phyloP scores from a whole-genome alignment of 805 yeast genomes.

The Myxozyma neotropica region DNA sequence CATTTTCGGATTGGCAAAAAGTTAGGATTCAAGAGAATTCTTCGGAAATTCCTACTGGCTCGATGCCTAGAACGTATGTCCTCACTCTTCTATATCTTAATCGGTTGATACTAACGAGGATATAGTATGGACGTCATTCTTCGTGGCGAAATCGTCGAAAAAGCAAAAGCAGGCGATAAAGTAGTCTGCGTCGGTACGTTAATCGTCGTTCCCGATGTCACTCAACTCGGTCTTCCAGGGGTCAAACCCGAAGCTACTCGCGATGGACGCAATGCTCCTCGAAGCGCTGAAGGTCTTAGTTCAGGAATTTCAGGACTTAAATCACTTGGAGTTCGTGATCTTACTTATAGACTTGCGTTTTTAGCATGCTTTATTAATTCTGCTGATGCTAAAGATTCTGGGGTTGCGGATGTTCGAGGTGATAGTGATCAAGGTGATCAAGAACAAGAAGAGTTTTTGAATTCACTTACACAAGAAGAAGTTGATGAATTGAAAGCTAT shows the following conservation, averaged over 20 bases:
- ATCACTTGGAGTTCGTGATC: conserved; percentile 90
- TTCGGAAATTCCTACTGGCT: conserved; percentile 96
- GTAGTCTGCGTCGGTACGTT: conserved; percentile 93
- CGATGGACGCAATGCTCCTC: conserved; percentile 60
- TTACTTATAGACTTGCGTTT: conserved; percentile 89
- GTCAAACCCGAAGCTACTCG: conserved; percentile 81
- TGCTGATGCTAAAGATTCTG: conserved; percentile 45
- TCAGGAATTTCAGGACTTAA: conserved; percentile 89
- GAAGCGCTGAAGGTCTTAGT: conserved; percentile 67
- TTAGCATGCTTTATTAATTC: conserved; percentile 89
- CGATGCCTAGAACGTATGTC: conserved; percentile 83
- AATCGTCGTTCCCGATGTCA: conserved; percentile 90
- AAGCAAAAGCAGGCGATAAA: conserved; percentile 97
- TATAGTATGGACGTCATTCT: conserved; percentile 77
- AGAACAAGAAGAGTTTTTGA: conserved; percentile 76
- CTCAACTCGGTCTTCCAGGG: conserved; percentile 94
- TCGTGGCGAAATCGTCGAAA: conserved; percentile 91
- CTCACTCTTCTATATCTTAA: background rate
- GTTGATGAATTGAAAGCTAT: conserved; percentile 80
- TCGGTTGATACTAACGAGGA: background rate
- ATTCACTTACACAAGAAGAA: conserved; percentile 77
- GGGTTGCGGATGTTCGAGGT: conserved; percentile 44
- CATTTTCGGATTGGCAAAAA: conserved; percentile 94
- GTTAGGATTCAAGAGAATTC: conserved; percentile 94
- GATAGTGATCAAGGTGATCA: conserved; percentile 56